These are phyloP conservation scores for Oryza nivara DNA, from an alignment of 176 grass and related monocot genomes.

Conservation along the genomic window DNA sequence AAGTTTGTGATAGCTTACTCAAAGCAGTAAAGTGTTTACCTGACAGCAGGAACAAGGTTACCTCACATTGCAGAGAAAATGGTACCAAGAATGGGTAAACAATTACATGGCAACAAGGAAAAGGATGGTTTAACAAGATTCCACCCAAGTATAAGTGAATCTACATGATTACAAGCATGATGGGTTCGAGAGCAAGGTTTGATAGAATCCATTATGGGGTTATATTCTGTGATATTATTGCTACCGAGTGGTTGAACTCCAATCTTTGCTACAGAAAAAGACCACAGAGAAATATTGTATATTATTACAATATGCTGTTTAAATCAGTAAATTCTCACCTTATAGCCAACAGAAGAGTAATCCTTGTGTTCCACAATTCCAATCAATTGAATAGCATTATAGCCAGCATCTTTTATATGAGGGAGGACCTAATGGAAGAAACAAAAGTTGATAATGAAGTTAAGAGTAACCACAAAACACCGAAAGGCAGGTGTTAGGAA, in stretches of 20 bases:
- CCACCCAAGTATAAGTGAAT: not conserved
- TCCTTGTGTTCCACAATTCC: conserved; percentile 87
- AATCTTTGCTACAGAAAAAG: too few relatives aligned
- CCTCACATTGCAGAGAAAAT: too few relatives aligned
- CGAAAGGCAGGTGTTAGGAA: conserved; percentile 20
- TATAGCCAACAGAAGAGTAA: conserved; percentile 94
- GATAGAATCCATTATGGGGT: not conserved
- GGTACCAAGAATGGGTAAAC: too few relatives aligned
- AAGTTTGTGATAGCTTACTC: too few relatives aligned
- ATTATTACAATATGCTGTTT: not conserved
- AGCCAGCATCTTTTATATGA: conserved; percentile 85
- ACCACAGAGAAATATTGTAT: not conserved
- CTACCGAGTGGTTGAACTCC: not conserved
- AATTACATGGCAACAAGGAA: not conserved
- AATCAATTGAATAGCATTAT: conserved; percentile 91
- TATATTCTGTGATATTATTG: not conserved
- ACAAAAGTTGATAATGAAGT: conserved; percentile 27
- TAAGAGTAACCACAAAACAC: conserved; percentile 6
- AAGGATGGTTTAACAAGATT: not conserved
- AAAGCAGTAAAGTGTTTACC: too few relatives aligned
- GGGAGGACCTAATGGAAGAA: conserved; percentile 64
- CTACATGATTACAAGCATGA: not conserved
- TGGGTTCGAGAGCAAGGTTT: too few relatives aligned
- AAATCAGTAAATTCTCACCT: conserved; percentile 53
- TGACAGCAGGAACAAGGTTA: too few relatives aligned